phyloP scores from a whole-genome alignment of 2,329 filamentous ascomycete genomes.

The Exophiala dermatitidis region DNA sequence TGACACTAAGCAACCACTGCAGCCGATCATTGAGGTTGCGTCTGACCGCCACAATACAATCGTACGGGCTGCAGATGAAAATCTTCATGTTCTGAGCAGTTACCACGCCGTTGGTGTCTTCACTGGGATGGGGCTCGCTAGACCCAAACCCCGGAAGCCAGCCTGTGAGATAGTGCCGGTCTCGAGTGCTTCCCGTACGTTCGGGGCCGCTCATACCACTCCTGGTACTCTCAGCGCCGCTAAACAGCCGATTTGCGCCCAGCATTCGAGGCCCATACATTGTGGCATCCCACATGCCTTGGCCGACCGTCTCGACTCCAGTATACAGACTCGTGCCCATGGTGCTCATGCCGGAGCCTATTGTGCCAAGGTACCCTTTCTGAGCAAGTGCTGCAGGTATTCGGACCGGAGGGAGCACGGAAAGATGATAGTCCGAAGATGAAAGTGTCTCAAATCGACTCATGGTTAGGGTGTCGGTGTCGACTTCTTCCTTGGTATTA shows the following conservation, averaged over 20 bases:
- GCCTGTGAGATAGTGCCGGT: constrained; percentile 50
- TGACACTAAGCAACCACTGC: constrained; percentile 73
- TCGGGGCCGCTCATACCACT: constrained; percentile 47
- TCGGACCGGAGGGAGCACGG: constrained; percentile 69
- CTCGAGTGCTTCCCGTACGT: constrained; percentile 39
- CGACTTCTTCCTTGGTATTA: constrained; percentile 70
- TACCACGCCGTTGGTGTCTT: constrained; percentile 43
- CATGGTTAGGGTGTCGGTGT: constrained; percentile 77
- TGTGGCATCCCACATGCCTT: constrained; percentile 83
- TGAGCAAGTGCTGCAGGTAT: constrained; percentile 58
- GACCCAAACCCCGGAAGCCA: constrained; percentile 42
- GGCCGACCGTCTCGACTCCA: constrained; percentile 44
- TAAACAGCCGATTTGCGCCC: constrained; percentile 48
- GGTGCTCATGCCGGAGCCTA: constrained; percentile 46
- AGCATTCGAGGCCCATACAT: constrained; percentile 72
- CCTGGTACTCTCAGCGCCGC: constrained; percentile 70
- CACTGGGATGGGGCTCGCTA: constrained; percentile 33
- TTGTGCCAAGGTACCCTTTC: constrained; percentile 66
- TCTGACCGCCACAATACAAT: constrained; percentile 87
- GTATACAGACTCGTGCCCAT: constrained; percentile 34
- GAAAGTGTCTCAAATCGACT: constrained; percentile 81
- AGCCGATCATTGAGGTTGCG: constrained; percentile 80
- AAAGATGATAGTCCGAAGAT: constrained; percentile 85
- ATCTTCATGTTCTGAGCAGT: constrained; percentile 63
- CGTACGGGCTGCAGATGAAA: constrained; percentile 93